Evolutionary conservation across 441 rosid species (phyloP).

Genomic region (Eutrema salsugineum): DNA sequence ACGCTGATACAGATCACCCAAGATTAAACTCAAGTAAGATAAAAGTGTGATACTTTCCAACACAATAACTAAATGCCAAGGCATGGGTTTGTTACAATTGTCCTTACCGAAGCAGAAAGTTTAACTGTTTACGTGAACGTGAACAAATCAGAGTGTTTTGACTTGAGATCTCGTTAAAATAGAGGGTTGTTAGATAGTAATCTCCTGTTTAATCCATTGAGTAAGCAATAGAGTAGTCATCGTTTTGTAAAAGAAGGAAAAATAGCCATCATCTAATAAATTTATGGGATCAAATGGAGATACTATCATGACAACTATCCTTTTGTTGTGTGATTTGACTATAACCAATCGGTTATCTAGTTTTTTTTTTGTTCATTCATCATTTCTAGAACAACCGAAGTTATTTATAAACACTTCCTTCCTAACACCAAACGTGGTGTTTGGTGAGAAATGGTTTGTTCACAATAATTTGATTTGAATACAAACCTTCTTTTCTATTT

Average conservation of each 20-base stretch:
- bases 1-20: too few species aligned
- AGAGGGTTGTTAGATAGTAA: neutral
- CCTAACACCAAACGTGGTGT: slow-evolving; percentile 1
- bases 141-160: slow-evolving; percentile 11
- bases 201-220: neutral
- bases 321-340: slow-evolving; percentile 11
- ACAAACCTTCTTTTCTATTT: neutral
- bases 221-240: neutral
- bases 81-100: slow-evolving; percentile 1
- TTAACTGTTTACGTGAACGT: neutral
- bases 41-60: neutral
- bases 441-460: slow-evolving; percentile 11
- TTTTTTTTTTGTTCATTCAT: neutral
- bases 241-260: neutral
- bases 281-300: neutral
- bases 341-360: too few species aligned
- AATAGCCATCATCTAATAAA: neutral
- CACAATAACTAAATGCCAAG: neutral
- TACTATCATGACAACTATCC: slow-evolving; percentile 1
- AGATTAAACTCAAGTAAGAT: too few species aligned
- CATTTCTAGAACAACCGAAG: slow-evolving; percentile 4
- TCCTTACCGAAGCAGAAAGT: slow-evolving; percentile 15
- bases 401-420: slow-evolving; percentile 6
- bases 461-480: slow-evolving; percentile 1
- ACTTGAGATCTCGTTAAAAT: slow-evolving; percentile 1